These are phyloP conservation scores for Pittosporum tobira DNA, from an alignment of 129 eudicot genomes.

Conservation along the genomic window DNA sequence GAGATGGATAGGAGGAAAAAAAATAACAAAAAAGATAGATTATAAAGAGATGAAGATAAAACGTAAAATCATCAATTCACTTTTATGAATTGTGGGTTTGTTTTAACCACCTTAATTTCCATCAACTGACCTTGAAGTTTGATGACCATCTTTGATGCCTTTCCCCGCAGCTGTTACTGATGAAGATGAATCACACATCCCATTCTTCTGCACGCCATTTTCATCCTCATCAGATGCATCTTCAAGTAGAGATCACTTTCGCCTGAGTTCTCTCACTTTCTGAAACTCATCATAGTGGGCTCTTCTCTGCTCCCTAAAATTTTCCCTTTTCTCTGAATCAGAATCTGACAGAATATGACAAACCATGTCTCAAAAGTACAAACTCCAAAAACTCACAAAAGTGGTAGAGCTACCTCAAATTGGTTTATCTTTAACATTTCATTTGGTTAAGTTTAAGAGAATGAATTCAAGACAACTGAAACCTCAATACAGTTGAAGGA, in stretches of 20 bases:
- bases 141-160: conserved; percentile 10
- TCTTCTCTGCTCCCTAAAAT: conserved; percentile 76
- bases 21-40: no score
- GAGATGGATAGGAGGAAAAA: no score
- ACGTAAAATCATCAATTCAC: background rate
- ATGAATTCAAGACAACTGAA: background rate
- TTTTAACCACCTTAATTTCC: conserved; percentile 6
- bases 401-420: background rate
- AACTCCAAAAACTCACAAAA: background rate
- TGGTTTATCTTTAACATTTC: background rate
- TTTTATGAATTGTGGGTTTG: background rate
- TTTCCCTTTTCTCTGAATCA: conserved; percentile 39
- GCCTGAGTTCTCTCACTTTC: conserved; percentile 63
- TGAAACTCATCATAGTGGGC: conserved; percentile 86
- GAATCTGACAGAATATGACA: conserved; percentile 18
- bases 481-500: background rate
- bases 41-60: no score
- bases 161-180: conserved; percentile 34
- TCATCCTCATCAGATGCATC: conserved; percentile 49
- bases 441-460: background rate
- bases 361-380: background rate
- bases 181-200: conserved; percentile 23
- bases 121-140: conserved; percentile 14
- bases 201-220: conserved; percentile 15
- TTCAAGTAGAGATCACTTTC: conserved; percentile 44